phyloP scores from a whole-genome alignment of 2,329 filamentous ascomycete species.

The Ophiosphaerella herpotricha region DNA sequence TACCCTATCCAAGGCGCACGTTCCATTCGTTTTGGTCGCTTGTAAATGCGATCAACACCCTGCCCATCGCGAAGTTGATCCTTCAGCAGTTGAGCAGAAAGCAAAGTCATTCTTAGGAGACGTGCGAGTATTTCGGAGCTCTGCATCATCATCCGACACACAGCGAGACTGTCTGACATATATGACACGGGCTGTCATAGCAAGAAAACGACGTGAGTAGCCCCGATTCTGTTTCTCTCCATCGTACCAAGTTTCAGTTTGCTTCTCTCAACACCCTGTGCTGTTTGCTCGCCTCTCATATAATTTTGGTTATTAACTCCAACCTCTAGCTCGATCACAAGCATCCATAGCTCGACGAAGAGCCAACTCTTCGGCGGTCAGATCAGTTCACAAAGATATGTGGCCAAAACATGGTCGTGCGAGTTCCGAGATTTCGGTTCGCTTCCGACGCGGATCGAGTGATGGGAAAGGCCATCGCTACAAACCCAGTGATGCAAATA shows the following conservation, averaged over 20 bases:
- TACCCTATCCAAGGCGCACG: constrained; percentile 70
- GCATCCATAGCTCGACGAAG: constrained; percentile 47
- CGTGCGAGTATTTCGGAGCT: constrained; percentile 74
- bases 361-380: constrained; percentile 52
- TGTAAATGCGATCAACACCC: constrained; percentile 86
- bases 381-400: constrained; percentile 45
- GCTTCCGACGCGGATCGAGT: constrained; percentile 34
- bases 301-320: constrained; percentile 17
- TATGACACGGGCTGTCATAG: constrained; percentile 73
- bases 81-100: constrained; percentile 66
- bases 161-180: constrained; percentile 76
- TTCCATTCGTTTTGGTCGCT: constrained; percentile 81
- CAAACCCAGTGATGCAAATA: constrained; percentile 51
- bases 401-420: constrained; percentile 53
- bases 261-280: background rate
- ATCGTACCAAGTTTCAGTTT: constrained; percentile 9
- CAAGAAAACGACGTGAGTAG: constrained; percentile 69
- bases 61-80: constrained; percentile 71
- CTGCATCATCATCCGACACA: constrained; percentile 69
- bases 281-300: background rate
- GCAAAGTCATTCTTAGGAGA: constrained; percentile 66
- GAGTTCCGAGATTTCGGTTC: constrained; percentile 52
- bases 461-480: constrained; percentile 43
- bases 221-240: constrained; percentile 1
- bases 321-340: constrained; percentile 34